A percentile compares a stretch with the other conserved stretches of the same genome.
Conservation (phyloP, 768 basidiomycete genomes). For the Xerocomellus amylosporus region DNA sequence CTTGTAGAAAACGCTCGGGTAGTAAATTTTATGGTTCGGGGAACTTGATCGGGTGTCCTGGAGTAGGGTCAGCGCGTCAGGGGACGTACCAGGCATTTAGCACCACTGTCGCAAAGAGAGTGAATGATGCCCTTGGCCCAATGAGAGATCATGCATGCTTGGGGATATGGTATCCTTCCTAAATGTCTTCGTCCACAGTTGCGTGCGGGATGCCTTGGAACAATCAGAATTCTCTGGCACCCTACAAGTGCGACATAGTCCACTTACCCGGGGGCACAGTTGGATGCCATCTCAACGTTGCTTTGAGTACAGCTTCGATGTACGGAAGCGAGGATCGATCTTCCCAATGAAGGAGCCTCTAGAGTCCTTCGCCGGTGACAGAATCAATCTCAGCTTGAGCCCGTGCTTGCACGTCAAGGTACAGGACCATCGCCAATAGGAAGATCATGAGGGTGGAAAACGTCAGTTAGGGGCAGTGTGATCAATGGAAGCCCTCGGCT, state of each 20-base stretch:
- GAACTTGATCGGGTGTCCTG: slow-evolving; percentile 37
- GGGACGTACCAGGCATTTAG: slow-evolving; percentile 19
- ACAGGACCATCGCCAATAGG: slow-evolving; percentile 25
- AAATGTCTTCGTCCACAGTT: slow-evolving; percentile 39
- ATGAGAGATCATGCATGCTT: slow-evolving; percentile 34
- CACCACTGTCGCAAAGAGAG: slow-evolving; percentile 12
- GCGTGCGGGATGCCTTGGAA: slow-evolving; percentile 30
- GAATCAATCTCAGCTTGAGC: slow-evolving; percentile 21
- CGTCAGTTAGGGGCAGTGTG: slow-evolving; percentile 15
- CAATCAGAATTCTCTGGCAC: background rate
- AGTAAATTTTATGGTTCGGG: slow-evolving; percentile 38
- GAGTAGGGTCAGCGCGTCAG: background rate
- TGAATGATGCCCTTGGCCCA: background rate
- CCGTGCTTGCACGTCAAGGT: slow-evolving; percentile 24
- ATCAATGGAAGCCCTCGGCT: slow-evolving; percentile 1
- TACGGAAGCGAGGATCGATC: slow-evolving; percentile 21
- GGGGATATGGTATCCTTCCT: slow-evolving; percentile 50
- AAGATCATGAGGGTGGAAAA: slow-evolving; percentile 20
- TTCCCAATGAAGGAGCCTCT: slow-evolving; percentile 21
- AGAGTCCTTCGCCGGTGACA: slow-evolving; percentile 15
- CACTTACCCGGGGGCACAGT: slow-evolving; percentile 10
- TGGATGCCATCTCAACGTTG: slow-evolving; percentile 27
- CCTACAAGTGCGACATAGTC: background rate
- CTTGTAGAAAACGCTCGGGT: slow-evolving; percentile 35
- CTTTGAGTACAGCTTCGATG: slow-evolving; percentile 22